Percentiles rank a stretch among this genome's conserved stretches.
These are phyloP conservation scores for Podospora appendiculata DNA, from an alignment of 495 filamentous ascomycete species.

Conservation along the genomic window DNA sequence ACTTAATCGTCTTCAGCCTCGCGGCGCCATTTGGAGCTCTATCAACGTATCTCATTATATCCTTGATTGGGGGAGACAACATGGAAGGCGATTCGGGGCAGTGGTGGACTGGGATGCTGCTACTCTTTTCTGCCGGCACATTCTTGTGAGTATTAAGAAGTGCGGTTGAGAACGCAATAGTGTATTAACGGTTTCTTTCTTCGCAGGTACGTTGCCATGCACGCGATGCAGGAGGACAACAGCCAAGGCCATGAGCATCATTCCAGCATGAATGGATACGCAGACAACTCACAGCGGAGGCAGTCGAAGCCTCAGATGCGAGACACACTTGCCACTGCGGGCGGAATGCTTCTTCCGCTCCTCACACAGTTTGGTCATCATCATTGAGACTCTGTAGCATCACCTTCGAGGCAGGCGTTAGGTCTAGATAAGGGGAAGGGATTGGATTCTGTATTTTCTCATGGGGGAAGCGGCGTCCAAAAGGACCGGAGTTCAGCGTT, in stretches of 20 bases:
- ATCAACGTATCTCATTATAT: constrained; percentile 70
- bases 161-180: background rate
- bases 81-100: constrained; percentile 37
- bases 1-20: constrained; percentile 83
- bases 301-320: constrained; percentile 46
- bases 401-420: background rate
- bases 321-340: constrained; percentile 67
- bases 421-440: background rate
- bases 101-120: constrained; percentile 88
- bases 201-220: constrained; percentile 90
- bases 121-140: constrained; percentile 89
- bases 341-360: constrained; percentile 85
- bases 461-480: background rate
- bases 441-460: background rate
- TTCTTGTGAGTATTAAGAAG: constrained; percentile 66
- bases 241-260: constrained; percentile 42
- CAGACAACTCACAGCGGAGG: constrained; percentile 50
- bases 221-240: constrained; percentile 87
- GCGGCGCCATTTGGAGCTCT: constrained; percentile 85
- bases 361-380: constrained; percentile 88
- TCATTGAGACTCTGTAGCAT: constrained; percentile 36
- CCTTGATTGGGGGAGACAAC: constrained; percentile 53
- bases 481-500: background rate
- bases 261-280: constrained; percentile 54
- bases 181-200: constrained; percentile 11